Evolutionary conservation across 768 basidiomycete species (phyloP).

Genomic region (Mycena olivaceomarginata): DNA sequence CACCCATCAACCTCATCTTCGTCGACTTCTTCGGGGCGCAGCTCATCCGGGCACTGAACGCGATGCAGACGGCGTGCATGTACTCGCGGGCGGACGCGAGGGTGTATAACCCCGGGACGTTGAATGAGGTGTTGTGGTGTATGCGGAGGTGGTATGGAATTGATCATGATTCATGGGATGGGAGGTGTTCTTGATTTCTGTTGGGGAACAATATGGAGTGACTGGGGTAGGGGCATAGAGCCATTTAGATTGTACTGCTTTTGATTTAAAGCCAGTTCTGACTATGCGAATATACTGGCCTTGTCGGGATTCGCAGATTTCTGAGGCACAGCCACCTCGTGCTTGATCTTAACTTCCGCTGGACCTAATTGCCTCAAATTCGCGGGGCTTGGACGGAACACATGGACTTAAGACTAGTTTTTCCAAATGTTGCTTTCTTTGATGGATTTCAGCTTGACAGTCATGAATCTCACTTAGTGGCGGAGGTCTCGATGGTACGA

Average conservation of each 20-base stretch:
- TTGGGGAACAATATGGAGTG: too few relatives aligned
- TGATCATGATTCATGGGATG: slow-evolving; percentile 13
- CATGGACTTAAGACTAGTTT: not conserved
- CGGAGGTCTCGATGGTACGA: not conserved
- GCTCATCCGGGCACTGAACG: slow-evolving; percentile 64
- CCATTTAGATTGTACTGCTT: too few relatives aligned
- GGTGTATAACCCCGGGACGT: slow-evolving; percentile 40
- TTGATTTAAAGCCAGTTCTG: too few relatives aligned
- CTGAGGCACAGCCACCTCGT: too few relatives aligned
- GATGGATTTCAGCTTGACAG: not conserved
- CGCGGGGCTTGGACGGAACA: not conserved
- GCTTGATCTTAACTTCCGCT: not conserved
- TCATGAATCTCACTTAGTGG: not conserved
- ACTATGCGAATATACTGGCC: too few relatives aligned
- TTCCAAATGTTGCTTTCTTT: not conserved
- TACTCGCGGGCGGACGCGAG: slow-evolving; percentile 54
- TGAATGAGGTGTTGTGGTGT: slow-evolving; percentile 61
- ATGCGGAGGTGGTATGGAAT: slow-evolving; percentile 58
- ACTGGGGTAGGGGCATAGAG: too few relatives aligned
- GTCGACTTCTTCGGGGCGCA: too few relatives aligned
- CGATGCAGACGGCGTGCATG: slow-evolving; percentile 57
- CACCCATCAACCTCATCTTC: slow-evolving; percentile 66
- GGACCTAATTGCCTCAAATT: not conserved
- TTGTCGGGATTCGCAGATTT: too few relatives aligned
- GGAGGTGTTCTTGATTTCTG: slow-evolving; percentile 1